These are phyloP conservation scores for Chrysochromulina parva DNA, from an alignment of 78 protist genomes.

Conservation along the genomic window DNA sequence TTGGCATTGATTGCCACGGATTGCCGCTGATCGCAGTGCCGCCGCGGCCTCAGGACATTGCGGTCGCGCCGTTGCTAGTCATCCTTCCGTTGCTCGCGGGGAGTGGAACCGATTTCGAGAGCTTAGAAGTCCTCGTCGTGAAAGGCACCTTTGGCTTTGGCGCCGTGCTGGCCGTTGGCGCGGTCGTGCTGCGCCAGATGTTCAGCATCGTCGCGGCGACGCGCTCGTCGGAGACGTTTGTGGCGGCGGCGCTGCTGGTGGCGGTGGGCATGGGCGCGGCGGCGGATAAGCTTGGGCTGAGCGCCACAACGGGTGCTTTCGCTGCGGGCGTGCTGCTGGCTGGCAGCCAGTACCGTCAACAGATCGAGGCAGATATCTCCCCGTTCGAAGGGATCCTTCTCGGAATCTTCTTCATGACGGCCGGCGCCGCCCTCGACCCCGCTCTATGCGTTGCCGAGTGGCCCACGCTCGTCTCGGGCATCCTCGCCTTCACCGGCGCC, in stretches of 20 bases:
- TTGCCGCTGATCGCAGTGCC: no score
- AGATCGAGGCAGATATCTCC: neutral
- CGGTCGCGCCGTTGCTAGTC: neutral
- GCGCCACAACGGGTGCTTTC: neutral
- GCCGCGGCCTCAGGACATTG: neutral
- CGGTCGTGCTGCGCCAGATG: neutral
- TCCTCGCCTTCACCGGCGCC: neutral
- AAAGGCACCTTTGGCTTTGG: neutral
- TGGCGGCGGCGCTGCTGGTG: neutral
- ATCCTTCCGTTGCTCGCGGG: neutral
- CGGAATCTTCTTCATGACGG: neutral
- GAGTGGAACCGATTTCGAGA: neutral
- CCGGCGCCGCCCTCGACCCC: neutral
- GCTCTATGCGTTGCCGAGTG: neutral
- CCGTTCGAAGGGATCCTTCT: neutral
- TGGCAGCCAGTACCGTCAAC: neutral
- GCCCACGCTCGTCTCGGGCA: neutral
- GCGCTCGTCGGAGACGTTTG: neutral
- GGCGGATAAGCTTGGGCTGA: neutral
- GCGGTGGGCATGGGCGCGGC: neutral
- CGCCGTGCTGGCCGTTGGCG: neutral
- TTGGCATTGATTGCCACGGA: no score
- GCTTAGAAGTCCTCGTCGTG: neutral
- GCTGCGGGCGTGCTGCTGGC: neutral
- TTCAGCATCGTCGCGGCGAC: neutral